phyloP scores from a whole-genome alignment of 2,329 filamentous ascomycete species.

The Penicillium sp. region DNA sequence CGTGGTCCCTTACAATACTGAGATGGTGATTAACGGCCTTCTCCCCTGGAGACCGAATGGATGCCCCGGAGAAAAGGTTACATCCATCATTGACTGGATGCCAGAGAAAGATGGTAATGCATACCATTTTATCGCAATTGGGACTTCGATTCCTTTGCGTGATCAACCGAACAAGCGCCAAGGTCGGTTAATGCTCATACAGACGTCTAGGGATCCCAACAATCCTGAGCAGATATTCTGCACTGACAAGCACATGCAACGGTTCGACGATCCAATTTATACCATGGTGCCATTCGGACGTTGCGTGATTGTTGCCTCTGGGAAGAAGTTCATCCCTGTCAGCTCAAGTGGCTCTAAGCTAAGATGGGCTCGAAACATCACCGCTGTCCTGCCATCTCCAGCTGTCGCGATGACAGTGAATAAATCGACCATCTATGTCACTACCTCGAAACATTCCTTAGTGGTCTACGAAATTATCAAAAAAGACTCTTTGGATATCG shows the following conservation, averaged over 20 bases:
- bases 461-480: conserved; percentile 46
- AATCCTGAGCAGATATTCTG: conserved; percentile 33
- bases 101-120: conserved; percentile 35
- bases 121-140: conserved; percentile 44
- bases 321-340: conserved; percentile 45
- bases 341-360: conserved; percentile 43
- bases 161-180: conserved; percentile 16
- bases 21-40: conserved; percentile 7
- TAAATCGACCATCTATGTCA: conserved; percentile 52
- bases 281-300: conserved; percentile 54
- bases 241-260: conserved; percentile 38
- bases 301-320: conserved; percentile 48
- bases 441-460: conserved; percentile 56
- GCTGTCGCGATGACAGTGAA: conserved; percentile 52
- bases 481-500: conserved; percentile 26
- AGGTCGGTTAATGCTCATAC: conserved; percentile 42
- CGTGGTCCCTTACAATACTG: conserved; percentile 12
- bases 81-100: conserved; percentile 44
- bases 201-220: conserved; percentile 30
- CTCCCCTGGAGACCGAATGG: conserved; percentile 31
- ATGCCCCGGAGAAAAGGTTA: conserved; percentile 42
- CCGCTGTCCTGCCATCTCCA: conserved; percentile 47
- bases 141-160: conserved; percentile 36
- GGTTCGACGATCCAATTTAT: conserved; percentile 47
- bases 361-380: conserved; percentile 44